Conservation (phyloP, 2,329 filamentous ascomycete species). For the Fusarium sterilihyphosum region DNA sequence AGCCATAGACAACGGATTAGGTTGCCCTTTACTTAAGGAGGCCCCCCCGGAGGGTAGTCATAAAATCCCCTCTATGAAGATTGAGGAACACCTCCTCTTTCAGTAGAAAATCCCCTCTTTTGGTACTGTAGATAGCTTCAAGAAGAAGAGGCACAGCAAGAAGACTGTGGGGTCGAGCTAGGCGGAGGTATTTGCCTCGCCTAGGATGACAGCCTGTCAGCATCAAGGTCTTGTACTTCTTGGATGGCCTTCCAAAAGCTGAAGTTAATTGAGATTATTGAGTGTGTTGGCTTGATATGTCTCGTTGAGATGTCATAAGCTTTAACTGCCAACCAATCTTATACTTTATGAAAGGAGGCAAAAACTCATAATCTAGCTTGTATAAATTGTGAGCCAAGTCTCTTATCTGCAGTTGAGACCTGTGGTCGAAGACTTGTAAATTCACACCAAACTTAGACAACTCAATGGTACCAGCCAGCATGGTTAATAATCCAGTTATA, state of each 20-base stretch:
- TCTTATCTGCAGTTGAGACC: too few relatives aligned
- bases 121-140: neutral
- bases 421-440: neutral
- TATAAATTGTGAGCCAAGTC: too few relatives aligned
- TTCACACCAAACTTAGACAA: neutral
- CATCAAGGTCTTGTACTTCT: neutral
- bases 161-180: neutral
- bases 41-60: neutral
- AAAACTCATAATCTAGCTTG: neutral
- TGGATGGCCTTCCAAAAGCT: neutral
- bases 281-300: neutral
- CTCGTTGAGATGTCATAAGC: neutral
- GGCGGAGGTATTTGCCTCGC: neutral
- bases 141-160: neutral
- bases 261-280: neutral
- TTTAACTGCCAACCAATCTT: neutral
- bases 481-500: neutral
- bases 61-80: neutral
- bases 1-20: accelerated
- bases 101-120: neutral
- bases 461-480: neutral
- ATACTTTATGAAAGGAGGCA: too few relatives aligned
- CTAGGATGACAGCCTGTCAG: neutral
- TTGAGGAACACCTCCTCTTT: neutral
- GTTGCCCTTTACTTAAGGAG: neutral